Evolutionary conservation across 331 rosid species (phyloP).

Genomic region (Quercus tomentella): DNA sequence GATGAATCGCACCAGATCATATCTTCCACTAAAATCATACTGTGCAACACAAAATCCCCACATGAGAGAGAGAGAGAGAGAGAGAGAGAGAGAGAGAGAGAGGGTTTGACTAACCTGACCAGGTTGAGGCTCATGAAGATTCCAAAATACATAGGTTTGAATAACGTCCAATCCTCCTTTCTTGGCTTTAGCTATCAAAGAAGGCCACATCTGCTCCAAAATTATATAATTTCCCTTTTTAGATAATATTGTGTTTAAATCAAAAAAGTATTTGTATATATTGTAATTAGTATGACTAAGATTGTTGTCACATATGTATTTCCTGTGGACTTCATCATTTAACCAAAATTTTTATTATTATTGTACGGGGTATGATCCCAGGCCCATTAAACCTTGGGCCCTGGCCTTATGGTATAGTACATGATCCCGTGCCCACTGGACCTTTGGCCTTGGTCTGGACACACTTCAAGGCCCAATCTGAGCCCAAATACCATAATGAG

Average conservation of each 20-base stretch:
- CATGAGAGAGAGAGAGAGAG: background rate
- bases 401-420: no score
- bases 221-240: background rate
- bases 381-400: no score
- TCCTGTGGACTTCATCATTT: no score
- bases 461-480: no score
- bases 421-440: no score
- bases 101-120: conserved; percentile 27
- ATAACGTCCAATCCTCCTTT: conserved; percentile 66
- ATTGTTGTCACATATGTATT: no score
- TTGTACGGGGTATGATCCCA: no score
- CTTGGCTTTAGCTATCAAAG: conserved; percentile 62
- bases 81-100: background rate
- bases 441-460: no score
- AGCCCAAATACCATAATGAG: no score
- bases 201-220: conserved; percentile 61
- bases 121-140: conserved; percentile 59
- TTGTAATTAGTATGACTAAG: no score
- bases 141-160: conserved; percentile 81
- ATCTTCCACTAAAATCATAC: conserved; percentile 57
- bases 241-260: background rate
- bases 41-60: background rate
- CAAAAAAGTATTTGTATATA: no score
- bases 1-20: conserved; percentile 56
- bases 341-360: no score